Evolutionary conservation across 2,329 filamentous ascomycete genomes (phyloP).

Genomic region (Talaromyces sp.): DNA sequence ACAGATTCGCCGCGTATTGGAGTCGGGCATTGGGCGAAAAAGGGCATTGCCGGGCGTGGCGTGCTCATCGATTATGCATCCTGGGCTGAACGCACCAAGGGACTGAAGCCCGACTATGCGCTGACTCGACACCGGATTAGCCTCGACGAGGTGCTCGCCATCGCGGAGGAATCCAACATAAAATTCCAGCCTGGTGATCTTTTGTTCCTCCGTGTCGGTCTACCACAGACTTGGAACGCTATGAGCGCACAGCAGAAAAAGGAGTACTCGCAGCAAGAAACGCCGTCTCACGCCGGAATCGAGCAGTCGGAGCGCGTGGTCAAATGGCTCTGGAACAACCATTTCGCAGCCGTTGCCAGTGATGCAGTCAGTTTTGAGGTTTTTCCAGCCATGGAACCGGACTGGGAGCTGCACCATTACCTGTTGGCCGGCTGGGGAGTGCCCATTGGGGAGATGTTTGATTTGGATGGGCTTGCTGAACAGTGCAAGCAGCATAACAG

Average conservation of each 20-base stretch:
- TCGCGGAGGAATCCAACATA: slow-evolving; percentile 31
- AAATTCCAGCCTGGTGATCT: slow-evolving; percentile 33
- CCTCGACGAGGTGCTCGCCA: slow-evolving; percentile 30
- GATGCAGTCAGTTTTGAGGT: slow-evolving; percentile 57
- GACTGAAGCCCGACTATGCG: slow-evolving; percentile 24
- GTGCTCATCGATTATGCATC: slow-evolving; percentile 35
- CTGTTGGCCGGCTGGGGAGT: slow-evolving; percentile 33
- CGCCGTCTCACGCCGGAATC: slow-evolving; percentile 30
- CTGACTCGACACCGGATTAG: slow-evolving; percentile 28
- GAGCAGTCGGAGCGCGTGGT: slow-evolving; percentile 41
- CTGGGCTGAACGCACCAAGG: slow-evolving; percentile 27
- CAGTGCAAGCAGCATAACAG: slow-evolving; percentile 27
- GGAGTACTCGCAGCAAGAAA: slow-evolving; percentile 25
- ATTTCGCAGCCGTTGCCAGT: slow-evolving; percentile 55
- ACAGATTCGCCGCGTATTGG: slow-evolving; percentile 28
- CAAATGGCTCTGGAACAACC: slow-evolving; percentile 56
- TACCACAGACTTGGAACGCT: slow-evolving; percentile 28
- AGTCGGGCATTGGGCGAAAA: slow-evolving; percentile 33
- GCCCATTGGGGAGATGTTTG: slow-evolving; percentile 38
- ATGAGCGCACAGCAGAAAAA: slow-evolving; percentile 25
- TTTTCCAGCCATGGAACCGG: slow-evolving; percentile 33
- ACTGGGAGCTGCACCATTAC: slow-evolving; percentile 33
- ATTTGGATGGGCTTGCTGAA: slow-evolving; percentile 31
- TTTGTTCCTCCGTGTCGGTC: slow-evolving; percentile 34
- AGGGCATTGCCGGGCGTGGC: slow-evolving; percentile 36